These are phyloP conservation scores for Aspergillus pseudoterreus DNA, from an alignment of 2,329 filamentous ascomycete genomes.

Conservation along the genomic window DNA sequence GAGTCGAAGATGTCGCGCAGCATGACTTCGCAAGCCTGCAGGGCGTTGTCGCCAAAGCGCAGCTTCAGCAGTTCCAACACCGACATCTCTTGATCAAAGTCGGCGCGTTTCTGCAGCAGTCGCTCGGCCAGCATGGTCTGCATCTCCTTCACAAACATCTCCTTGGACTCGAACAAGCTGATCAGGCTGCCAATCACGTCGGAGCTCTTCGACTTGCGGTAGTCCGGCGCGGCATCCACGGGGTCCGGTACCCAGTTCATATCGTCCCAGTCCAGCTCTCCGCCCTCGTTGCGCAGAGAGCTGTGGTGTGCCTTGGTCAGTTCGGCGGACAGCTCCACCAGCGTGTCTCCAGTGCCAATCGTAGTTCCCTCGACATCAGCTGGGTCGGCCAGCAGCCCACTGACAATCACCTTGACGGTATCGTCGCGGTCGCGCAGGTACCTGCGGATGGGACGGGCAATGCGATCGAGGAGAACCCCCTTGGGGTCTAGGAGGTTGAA, in stretches of 20 bases:
- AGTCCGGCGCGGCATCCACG: slow-evolving; percentile 87
- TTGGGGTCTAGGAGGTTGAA: slow-evolving; percentile 63
- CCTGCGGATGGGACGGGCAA: slow-evolving; percentile 59
- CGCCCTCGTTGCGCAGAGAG: slow-evolving; percentile 46
- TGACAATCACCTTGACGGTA: slow-evolving; percentile 62
- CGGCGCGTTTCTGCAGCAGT: slow-evolving; percentile 61
- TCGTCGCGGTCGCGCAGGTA: slow-evolving; percentile 64
- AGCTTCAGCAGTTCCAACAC: slow-evolving; percentile 84
- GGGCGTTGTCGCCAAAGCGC: slow-evolving; percentile 76
- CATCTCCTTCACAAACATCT: slow-evolving; percentile 91
- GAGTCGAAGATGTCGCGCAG: slow-evolving; percentile 88
- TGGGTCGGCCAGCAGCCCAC: slow-evolving; percentile 58
- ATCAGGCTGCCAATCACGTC: slow-evolving; percentile 92
- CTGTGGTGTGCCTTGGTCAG: slow-evolving; percentile 42
- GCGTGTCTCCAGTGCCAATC: slow-evolving; percentile 34
- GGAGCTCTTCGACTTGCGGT: slow-evolving; percentile 80
- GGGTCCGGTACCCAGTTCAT: slow-evolving; percentile 92
- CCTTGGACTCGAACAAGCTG: slow-evolving; percentile 80
- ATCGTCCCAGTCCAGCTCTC: slow-evolving; percentile 83
- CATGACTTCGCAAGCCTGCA: slow-evolving; percentile 98
- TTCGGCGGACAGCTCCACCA: slow-evolving; percentile 53
- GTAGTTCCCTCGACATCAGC: slow-evolving; percentile 34
- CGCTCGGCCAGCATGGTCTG: slow-evolving; percentile 85
- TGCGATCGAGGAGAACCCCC: slow-evolving; percentile 63
- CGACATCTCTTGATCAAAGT: slow-evolving; percentile 75